Percentiles rank a stretch among this genome's conserved stretches.
These are phyloP conservation scores for Phytophthora citricola DNA, from an alignment of 352 stramenopile species.

Conservation along the genomic window DNA sequence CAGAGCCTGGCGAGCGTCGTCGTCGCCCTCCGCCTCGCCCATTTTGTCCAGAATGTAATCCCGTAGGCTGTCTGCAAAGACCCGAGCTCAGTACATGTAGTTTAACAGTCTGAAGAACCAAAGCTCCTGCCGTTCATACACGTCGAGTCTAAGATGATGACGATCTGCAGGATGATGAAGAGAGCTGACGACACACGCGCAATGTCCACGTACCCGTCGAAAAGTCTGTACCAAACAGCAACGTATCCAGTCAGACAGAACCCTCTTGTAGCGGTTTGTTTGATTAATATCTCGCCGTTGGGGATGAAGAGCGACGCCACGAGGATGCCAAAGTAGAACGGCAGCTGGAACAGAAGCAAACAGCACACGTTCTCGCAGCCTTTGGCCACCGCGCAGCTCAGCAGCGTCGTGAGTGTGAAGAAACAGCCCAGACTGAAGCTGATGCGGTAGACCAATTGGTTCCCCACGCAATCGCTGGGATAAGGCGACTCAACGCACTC, in stretches of 20 bases:
- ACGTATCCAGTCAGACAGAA: background rate
- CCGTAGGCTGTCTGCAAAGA: constrained; percentile 59
- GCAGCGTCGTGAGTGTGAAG: constrained; percentile 59
- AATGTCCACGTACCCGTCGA: constrained; percentile 68
- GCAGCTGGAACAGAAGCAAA: constrained; percentile 68
- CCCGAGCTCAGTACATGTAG: background rate
- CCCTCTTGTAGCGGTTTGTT: background rate
- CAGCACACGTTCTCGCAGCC: constrained; percentile 72
- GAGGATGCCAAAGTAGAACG: constrained; percentile 60
- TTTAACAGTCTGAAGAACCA: background rate
- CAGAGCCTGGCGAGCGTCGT: constrained; percentile 58
- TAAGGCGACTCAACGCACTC: constrained; percentile 50
- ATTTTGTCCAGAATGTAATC: constrained; percentile 80
- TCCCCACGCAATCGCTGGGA: constrained; percentile 62
- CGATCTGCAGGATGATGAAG: constrained; percentile 81
- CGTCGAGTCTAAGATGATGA: constrained; percentile 82
- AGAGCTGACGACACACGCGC: constrained; percentile 62
- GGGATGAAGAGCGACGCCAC: constrained; percentile 71
- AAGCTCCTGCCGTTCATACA: constrained; percentile 42
- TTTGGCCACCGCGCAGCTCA: constrained; percentile 58
- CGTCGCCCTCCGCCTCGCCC: constrained; percentile 60
- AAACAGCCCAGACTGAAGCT: constrained; percentile 78
- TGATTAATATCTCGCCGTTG: constrained; percentile 44
- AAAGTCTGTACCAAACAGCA: constrained; percentile 50
- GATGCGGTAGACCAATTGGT: constrained; percentile 80